A percentile compares a stretch with the other conserved stretches of the same genome.
Evolutionary conservation across 805 yeast species (phyloP).

Genomic region (Yamadazyma akitaensis): DNA sequence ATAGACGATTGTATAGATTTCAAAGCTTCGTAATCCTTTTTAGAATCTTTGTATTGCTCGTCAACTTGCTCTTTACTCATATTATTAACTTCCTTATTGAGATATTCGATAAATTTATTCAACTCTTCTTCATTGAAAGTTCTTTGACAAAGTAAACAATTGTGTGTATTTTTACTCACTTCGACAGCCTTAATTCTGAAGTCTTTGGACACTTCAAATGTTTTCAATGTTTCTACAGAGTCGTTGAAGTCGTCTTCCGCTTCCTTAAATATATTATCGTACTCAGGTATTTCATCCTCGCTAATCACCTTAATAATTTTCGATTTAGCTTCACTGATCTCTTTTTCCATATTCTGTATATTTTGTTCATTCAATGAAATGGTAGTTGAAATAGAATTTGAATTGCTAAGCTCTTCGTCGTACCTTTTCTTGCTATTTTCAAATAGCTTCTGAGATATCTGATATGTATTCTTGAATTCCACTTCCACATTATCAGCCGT

Average conservation of each 20-base stretch:
- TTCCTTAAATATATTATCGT: constrained; percentile 47
- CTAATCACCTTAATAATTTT: constrained; percentile 25
- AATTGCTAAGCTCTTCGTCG: constrained; percentile 1
- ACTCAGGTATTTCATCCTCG: constrained; percentile 45
- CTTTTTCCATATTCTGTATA: not conserved
- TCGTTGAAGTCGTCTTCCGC: constrained; percentile 60
- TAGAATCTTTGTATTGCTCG: constrained; percentile 27
- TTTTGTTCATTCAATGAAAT: not conserved
- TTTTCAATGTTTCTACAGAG: constrained; percentile 63
- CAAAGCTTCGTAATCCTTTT: constrained; percentile 28
- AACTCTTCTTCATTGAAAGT: constrained; percentile 48
- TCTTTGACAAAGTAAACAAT: constrained; percentile 73
- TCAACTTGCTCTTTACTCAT: constrained; percentile 26
- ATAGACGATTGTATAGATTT: constrained; percentile 30
- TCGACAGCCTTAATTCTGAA: constrained; percentile 70
- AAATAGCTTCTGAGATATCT: not conserved
- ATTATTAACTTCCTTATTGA: constrained; percentile 27
- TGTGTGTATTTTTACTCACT: constrained; percentile 51
- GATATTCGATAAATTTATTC: constrained; percentile 23
- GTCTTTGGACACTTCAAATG: constrained; percentile 62
- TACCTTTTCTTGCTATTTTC: not conserved
- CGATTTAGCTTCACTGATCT: not conserved
- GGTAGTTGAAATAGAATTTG: constrained; percentile 4
- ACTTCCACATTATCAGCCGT: not conserved
- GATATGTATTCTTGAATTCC: constrained; percentile 1